These are phyloP conservation scores for Holtermannia corniformis DNA, from an alignment of 768 basidiomycete species.

Conservation along the genomic window DNA sequence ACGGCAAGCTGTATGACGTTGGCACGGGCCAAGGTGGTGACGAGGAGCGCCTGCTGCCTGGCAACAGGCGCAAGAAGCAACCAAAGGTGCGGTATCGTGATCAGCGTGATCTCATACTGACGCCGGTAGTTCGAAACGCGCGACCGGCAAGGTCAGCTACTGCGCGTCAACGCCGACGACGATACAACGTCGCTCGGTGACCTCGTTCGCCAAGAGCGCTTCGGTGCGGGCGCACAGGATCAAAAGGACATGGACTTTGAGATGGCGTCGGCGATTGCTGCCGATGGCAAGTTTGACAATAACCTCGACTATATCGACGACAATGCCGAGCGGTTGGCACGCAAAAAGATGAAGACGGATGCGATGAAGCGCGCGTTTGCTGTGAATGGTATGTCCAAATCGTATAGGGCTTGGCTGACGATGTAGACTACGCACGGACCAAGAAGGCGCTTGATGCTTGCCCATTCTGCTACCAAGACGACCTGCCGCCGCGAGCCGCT, in stretches of 20 bases:
- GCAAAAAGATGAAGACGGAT: conserved; percentile 92
- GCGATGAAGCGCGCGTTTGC: conserved; percentile 96
- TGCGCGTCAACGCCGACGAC: conserved; percentile 85
- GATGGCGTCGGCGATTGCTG: conserved; percentile 76
- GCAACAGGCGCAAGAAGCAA: conserved; percentile 67
- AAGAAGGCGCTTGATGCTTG: conserved; percentile 81
- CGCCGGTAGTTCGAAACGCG: conserved; percentile 65
- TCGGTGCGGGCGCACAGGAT: conserved; percentile 77
- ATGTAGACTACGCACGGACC: conserved; percentile 81
- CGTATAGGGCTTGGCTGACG: not conserved
- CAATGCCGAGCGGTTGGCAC: conserved; percentile 81
- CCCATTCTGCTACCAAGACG: conserved; percentile 81
- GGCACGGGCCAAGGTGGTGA: conserved; percentile 51
- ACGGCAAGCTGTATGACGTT: conserved; percentile 80
- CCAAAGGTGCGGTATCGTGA: conserved; percentile 48
- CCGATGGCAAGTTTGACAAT: conserved; percentile 80
- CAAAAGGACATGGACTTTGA: conserved; percentile 87
- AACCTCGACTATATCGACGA: conserved; percentile 94
- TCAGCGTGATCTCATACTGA: not conserved
- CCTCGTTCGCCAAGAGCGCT: conserved; percentile 83
- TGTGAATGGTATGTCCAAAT: conserved; percentile 60
- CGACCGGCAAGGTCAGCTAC: conserved; percentile 82
- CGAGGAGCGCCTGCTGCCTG: conserved; percentile 48
- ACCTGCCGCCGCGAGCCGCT: conserved; percentile 75
- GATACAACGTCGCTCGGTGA: conserved; percentile 78